Percentiles rank a stretch among this genome's conserved stretches.
Conservation (phyloP, 2,329 filamentous ascomycete genomes). For the Venturiaceae sp. region DNA sequence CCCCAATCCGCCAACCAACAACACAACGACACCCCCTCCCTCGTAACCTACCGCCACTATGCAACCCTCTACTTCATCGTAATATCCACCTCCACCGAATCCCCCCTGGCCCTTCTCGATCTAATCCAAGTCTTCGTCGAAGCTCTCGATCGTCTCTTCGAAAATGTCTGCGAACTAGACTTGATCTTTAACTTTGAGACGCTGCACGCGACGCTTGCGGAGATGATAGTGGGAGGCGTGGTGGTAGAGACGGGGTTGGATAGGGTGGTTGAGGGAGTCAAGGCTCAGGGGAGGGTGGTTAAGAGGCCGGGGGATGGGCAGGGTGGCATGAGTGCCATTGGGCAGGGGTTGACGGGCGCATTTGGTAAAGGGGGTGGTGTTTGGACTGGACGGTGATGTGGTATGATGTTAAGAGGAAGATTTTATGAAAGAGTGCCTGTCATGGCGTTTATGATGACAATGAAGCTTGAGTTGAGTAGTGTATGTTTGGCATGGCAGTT, state of each 20-base stretch:
- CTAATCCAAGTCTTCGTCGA: slow-evolving; percentile 98
- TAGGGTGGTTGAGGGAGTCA: slow-evolving; percentile 78
- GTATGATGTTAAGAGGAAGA: too few species aligned
- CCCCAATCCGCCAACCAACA: slow-evolving; percentile 38
- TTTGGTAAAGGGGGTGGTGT: background rate
- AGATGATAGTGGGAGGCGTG: slow-evolving; percentile 93
- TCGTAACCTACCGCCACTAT: slow-evolving; percentile 97
- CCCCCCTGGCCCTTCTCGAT: slow-evolving; percentile 87
- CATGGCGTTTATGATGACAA: too few species aligned
- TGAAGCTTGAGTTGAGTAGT: too few species aligned
- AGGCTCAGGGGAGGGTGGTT: slow-evolving; percentile 61
- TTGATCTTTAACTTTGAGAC: slow-evolving; percentile 99
- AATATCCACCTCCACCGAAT: slow-evolving; percentile 93
- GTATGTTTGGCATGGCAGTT: too few species aligned
- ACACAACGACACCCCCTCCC: slow-evolving; percentile 81
- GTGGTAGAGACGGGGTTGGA: slow-evolving; percentile 89
- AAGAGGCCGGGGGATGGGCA: slow-evolving; percentile 50
- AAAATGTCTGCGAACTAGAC: slow-evolving; percentile 97
- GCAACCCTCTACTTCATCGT: slow-evolving; percentile 98
- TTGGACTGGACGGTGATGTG: slow-evolving; percentile 7
- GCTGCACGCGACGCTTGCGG: slow-evolving; percentile 76
- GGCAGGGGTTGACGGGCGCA: slow-evolving; percentile 1
- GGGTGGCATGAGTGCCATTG: slow-evolving; percentile 11
- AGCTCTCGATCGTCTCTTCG: slow-evolving; percentile 85
- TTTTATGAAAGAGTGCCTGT: too few species aligned